Conservation (phyloP, 2,329 filamentous ascomycete genomes). For the Seiridium cupressi region DNA sequence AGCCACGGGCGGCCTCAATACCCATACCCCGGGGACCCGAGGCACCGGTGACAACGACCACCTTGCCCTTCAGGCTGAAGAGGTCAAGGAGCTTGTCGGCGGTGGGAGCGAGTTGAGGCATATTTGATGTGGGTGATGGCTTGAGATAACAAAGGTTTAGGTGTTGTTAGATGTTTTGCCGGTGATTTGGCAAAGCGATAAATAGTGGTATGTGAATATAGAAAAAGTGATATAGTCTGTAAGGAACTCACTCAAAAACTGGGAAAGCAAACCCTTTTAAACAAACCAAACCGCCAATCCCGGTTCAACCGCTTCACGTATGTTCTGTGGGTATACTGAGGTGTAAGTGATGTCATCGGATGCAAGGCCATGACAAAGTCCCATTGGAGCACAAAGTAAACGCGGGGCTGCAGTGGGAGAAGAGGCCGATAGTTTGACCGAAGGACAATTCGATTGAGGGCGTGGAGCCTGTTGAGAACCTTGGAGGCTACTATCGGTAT, state of each 20-base stretch:
- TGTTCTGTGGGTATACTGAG: slow-evolving; percentile 5
- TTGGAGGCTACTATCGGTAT: background rate
- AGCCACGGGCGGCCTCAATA: slow-evolving; percentile 65
- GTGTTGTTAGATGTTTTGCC: too few species aligned
- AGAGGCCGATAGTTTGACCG: slow-evolving; percentile 11
- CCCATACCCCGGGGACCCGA: slow-evolving; percentile 71
- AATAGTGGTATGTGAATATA: background rate
- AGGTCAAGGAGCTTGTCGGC: slow-evolving; percentile 60
- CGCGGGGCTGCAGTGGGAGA: background rate
- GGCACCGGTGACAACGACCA: slow-evolving; percentile 68
- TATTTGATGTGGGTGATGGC: slow-evolving; percentile 29
- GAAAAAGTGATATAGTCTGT: background rate
- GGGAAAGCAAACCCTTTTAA: background rate
- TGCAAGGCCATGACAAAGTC: slow-evolving; percentile 12
- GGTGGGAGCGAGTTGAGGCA: slow-evolving; percentile 58
- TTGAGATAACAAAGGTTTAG: background rate
- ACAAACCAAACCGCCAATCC: background rate
- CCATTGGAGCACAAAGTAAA: background rate
- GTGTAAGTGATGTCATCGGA: slow-evolving; percentile 11
- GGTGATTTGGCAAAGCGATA: background rate
- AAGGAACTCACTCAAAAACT: background rate
- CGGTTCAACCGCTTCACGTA: background rate
- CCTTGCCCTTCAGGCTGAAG: slow-evolving; percentile 72
- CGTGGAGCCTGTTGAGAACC: background rate
- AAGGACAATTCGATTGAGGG: background rate